Evolutionary conservation across 768 basidiomycete species (phyloP).

Genomic region (Pleurotus ostreatus): DNA sequence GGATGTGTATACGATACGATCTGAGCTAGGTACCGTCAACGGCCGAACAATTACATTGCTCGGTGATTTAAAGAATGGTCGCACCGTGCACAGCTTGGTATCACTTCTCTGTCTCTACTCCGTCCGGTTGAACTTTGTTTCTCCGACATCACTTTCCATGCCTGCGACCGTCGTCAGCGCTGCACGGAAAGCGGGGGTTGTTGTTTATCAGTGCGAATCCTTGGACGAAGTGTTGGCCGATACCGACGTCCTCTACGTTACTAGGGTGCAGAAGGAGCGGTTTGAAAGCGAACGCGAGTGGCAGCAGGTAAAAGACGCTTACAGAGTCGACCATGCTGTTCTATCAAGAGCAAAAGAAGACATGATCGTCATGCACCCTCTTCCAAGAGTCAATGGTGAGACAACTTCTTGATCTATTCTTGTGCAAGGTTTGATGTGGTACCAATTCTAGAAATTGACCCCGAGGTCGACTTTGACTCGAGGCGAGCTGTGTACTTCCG

Average conservation of each 20-base stretch:
- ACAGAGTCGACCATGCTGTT: constrained; percentile 91
- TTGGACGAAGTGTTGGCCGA: constrained; percentile 88
- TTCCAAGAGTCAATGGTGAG: constrained; percentile 86
- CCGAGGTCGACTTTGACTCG: constrained; percentile 95
- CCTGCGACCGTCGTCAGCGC: constrained; percentile 79
- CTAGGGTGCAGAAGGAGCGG: constrained; percentile 93
- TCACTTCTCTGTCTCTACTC: constrained; percentile 88
- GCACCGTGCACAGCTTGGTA: constrained; percentile 95
- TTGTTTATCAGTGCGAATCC: constrained; percentile 77
- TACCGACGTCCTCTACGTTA: constrained; percentile 97
- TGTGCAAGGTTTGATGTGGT: neutral
- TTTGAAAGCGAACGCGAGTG: constrained; percentile 81
- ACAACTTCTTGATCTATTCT: neutral
- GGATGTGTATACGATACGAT: constrained; percentile 93
- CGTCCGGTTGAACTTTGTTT: constrained; percentile 93
- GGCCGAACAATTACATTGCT: constrained; percentile 90
- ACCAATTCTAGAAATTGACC: constrained; percentile 82
- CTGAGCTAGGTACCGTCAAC: constrained; percentile 96
- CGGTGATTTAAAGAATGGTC: constrained; percentile 96
- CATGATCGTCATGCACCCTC: constrained; percentile 99
- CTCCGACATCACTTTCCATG: constrained; percentile 85
- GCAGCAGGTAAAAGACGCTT: constrained; percentile 87
- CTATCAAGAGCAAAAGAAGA: constrained; percentile 91
- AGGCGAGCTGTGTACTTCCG: constrained; percentile 96
- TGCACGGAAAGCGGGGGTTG: constrained; percentile 79